Conservation (phyloP, 768 basidiomycete genomes). For the Russula emetica region DNA sequence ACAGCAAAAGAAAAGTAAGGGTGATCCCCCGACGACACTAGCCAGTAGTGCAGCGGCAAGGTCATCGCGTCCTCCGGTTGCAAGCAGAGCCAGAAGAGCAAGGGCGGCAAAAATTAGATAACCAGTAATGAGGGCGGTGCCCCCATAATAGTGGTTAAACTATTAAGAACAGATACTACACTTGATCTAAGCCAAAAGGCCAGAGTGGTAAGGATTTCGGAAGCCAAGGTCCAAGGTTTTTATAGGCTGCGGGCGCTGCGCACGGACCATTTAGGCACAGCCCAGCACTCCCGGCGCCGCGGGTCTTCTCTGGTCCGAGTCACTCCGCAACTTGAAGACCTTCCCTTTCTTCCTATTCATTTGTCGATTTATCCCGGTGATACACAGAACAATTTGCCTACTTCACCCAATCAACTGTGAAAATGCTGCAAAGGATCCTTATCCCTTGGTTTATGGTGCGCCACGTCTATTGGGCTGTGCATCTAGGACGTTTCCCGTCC, state of each 20-base stretch:
- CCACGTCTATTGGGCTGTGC: not conserved
- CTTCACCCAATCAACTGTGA: not conserved
- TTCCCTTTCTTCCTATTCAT: too few species aligned
- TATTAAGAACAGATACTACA: slow-evolving; percentile 96
- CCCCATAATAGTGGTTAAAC: slow-evolving; percentile 49
- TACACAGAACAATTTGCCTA: too few species aligned
- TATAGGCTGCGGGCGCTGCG: slow-evolving; percentile 13
- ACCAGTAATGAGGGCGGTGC: slow-evolving; percentile 36
- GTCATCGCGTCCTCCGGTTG: slow-evolving; percentile 27
- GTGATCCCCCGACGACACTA: slow-evolving; percentile 26
- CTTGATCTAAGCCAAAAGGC: slow-evolving; percentile 97
- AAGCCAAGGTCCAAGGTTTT: not conserved
- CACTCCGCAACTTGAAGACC: too few species aligned
- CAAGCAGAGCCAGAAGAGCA: slow-evolving; percentile 29
- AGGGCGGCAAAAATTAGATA: slow-evolving; percentile 36
- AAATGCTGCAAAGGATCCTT: not conserved
- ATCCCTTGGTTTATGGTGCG: not conserved
- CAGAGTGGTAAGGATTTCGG: slow-evolving; percentile 65
- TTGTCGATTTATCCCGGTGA: too few species aligned
- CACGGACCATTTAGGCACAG: slow-evolving; percentile 23
- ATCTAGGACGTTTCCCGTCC: not conserved
- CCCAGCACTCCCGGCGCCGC: not conserved
- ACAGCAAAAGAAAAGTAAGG: slow-evolving; percentile 24
- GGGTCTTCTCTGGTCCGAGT: too few species aligned
- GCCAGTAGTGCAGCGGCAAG: slow-evolving; percentile 29